These are phyloP conservation scores for Lagenidium giganteum DNA, from an alignment of 352 stramenopile species.

Conservation along the genomic window DNA sequence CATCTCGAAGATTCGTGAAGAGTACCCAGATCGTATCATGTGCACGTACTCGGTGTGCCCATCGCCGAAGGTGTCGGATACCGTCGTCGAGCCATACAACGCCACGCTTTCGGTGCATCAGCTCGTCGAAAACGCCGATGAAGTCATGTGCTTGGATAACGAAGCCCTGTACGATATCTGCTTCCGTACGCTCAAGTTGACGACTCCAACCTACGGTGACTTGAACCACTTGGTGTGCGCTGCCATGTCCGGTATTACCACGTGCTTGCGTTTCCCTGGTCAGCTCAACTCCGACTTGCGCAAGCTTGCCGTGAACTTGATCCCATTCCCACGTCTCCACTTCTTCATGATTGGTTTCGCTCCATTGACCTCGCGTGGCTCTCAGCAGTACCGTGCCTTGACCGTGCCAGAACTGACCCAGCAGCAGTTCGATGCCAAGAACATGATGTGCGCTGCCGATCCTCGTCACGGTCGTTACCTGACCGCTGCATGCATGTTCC, in stretches of 20 bases:
- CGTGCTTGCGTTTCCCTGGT: constrained; percentile 97
- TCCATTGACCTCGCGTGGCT: constrained; percentile 93
- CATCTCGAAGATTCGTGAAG: constrained; percentile 98
- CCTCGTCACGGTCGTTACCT: constrained; percentile 99
- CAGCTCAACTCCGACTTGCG: constrained; percentile 99
- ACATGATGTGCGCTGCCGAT: constrained; percentile 99
- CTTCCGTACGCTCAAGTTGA: constrained; percentile 99
- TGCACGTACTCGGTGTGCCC: constrained; percentile 99
- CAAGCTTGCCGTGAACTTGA: constrained; percentile 98
- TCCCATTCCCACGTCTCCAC: constrained; percentile 98
- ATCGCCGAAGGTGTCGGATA: constrained; percentile 98
- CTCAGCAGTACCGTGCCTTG: constrained; percentile 97
- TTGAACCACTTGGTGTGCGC: constrained; percentile 99
- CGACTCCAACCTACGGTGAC: constrained; percentile 98
- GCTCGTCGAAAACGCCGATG: constrained; percentile 99
- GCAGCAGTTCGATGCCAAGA: constrained; percentile 99
- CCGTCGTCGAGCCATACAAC: constrained; percentile 99
- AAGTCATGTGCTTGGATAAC: constrained; percentile 99
- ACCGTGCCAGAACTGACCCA: constrained; percentile 98
- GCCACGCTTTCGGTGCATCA: constrained; percentile 98
- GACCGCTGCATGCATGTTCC: constrained; percentile 99
- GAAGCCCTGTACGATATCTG: constrained; percentile 99
- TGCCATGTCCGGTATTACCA: constrained; percentile 98
- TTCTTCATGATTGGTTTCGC: constrained; percentile 99
- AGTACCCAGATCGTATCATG: constrained; percentile 99